phyloP scores from a whole-genome alignment of 306 rosid species.

The Prunus padus region DNA sequence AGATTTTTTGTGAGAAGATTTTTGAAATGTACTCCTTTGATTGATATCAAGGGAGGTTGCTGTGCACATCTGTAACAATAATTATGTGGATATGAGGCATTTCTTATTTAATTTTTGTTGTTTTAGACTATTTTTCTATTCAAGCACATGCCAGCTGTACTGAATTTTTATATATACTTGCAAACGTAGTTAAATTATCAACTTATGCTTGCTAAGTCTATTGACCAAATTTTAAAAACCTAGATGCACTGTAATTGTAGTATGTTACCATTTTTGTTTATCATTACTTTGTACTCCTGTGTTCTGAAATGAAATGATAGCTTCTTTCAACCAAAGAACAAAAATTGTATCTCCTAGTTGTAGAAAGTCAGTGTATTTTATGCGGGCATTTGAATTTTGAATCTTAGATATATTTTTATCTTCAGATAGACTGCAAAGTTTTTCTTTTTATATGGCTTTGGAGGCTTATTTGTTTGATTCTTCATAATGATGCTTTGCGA shows the following conservation, averaged over 20 bases:
- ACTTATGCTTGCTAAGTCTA: background rate
- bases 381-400: background rate
- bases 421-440: background rate
- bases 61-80: background rate
- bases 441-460: constrained; percentile 11
- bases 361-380: background rate
- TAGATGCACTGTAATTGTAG: background rate
- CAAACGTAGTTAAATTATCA: background rate
- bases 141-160: background rate
- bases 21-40: background rate
- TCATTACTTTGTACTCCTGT: background rate
- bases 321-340: background rate
- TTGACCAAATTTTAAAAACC: background rate
- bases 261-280: background rate
- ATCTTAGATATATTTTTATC: background rate
- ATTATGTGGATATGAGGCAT: background rate
- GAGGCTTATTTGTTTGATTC: constrained; percentile 8
- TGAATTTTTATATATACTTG: background rate
- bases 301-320: background rate
- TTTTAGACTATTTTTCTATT: background rate
- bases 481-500: constrained; percentile 29
- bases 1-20: background rate
- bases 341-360: background rate
- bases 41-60: background rate
- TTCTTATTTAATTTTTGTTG: background rate